phyloP scores from a whole-genome alignment of 164 flowering plant genomes.

The Vitis rupestris region DNA sequence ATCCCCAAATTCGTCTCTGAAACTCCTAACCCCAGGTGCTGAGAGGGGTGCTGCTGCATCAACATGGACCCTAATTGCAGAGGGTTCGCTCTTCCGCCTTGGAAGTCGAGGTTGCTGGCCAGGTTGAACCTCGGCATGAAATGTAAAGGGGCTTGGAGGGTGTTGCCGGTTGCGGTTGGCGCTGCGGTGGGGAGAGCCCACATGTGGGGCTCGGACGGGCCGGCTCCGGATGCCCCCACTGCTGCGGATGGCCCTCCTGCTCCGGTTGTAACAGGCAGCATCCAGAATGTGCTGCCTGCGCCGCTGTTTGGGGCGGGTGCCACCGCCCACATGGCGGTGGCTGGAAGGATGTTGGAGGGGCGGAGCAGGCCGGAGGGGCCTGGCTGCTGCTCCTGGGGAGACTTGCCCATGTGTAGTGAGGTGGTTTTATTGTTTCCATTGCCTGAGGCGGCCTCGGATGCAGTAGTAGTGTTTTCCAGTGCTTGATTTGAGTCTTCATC shows the following conservation, averaged over 20 bases:
- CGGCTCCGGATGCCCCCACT: constrained; percentile 18
- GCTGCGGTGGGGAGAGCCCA: constrained; percentile 59
- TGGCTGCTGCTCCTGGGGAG: constrained; percentile 11
- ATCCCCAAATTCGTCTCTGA: constrained; percentile 72
- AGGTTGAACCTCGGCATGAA: constrained; percentile 64
- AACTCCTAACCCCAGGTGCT: constrained; percentile 59
- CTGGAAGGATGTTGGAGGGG: constrained; percentile 39
- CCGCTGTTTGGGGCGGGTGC: constrained; percentile 52
- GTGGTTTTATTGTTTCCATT: neutral
- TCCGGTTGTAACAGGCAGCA: constrained; percentile 55
- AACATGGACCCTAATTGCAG: constrained; percentile 64
- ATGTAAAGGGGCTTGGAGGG: constrained; percentile 55
- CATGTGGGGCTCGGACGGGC: constrained; percentile 42
- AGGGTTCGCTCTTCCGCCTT: constrained; percentile 33
- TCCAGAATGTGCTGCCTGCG: constrained; percentile 57
- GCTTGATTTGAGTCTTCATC: constrained; percentile 31
- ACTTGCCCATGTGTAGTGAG: too few relatives aligned
- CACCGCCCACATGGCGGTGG: constrained; percentile 72
- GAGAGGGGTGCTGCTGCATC: constrained; percentile 53
- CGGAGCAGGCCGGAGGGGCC: constrained; percentile 23
- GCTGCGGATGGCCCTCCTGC: constrained; percentile 22
- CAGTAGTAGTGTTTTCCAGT: too few relatives aligned
- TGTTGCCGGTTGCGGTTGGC: constrained; percentile 19
- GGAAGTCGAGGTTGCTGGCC: constrained; percentile 44
- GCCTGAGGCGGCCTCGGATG: constrained; percentile 7